Base-by-base conservation (phyloP, 352 stramenopile species). In the Phytophthora syringae region DNA sequence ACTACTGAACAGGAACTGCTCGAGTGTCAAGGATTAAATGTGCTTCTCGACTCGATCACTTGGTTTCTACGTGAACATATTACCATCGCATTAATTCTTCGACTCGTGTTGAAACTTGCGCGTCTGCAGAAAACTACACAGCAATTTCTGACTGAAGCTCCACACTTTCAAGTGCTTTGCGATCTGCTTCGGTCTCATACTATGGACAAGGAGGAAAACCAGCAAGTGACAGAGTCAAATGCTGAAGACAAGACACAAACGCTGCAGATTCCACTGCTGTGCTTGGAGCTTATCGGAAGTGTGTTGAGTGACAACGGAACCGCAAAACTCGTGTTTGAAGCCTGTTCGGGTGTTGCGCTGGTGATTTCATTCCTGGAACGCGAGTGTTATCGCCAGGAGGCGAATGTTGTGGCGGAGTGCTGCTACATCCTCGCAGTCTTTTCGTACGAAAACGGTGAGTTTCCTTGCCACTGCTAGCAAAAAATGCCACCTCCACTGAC, bases 371-470 rank as follows among this genome's bases (percentile, higher is more conserved):
- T 79, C 10, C 54, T 84, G 20, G 61, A 75, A n/a, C 51, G 32
- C n/a, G 57, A 79, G 16, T 57, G 61, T 21, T 75, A 73, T 20
- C 45, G 48, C 2, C 50, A 66, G 9, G 67, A 85, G 37, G 43
- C 64, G 30, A 49, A 68, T 11, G 59, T 88, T 25, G 67, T 76
- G 18, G 74, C 67, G 10, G 79, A 89, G 57, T 80, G 77, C 42
- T 82, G 73, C 59, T 84, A 84, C 27, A 54, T 89, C 27, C 70
- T 90, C n/a, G 69, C 76, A 6, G 61, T 80, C 6, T 88, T 79
- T 58, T 81, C 82, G 1, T 82, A 81, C 67, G 66, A 86, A 22
- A 80, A 88, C 67, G 74, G 82, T 90, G 34, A 53, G 77, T 77
- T n/a, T 7, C 30, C 5, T 10, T 48, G 9, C 30, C 4, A 34